Evolutionary conservation across 495 filamentous ascomycete species (phyloP), one percentile per base, ranked within the genome.

Genomic region (Articulospora tetracladia): DNA sequence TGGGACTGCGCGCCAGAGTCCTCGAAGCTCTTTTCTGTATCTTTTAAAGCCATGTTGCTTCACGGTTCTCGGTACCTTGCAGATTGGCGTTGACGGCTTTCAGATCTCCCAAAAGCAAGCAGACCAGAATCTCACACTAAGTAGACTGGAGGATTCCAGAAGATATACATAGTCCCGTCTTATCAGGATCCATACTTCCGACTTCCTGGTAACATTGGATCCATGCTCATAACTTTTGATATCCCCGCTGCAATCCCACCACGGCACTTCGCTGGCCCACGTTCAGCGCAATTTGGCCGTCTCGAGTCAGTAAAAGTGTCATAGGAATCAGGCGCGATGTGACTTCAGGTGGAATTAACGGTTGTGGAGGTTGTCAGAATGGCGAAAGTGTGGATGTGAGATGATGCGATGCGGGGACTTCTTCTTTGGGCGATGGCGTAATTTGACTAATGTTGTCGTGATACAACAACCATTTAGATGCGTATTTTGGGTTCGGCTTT

Each of bases 21-120:
- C 19, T 23, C 11, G 7, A 26, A 63, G n/a, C 17, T 51, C 47
- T 25, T 63, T 52, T 58, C 60, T 20, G 55, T 27, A 34, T 53
- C 52, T 1, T 4, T 13, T 15, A 22, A 53, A 15, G 46, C 19
- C 54, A 58, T 53, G 1, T 28, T 22, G 26, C 25, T 2, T 39
- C 15, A 59, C 36, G 30, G 23, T 22, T 24, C n/a, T n/a, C 3
- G 3, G 10, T 44, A 3, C 39, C 15, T 44, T 12, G 39, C 8
- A 44, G 39, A 44, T 44, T 44, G 39, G 15, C 39, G 39, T n/a
- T 44, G 39, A 3, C 17, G 15, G 53, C 8, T 44, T 55, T 26
- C n/a, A n/a, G 47, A 34, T 30, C 41, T 51, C 53, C 25, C 22
- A 53, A 8, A 3, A 44, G 17, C 39, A 44, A n/a, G n/a, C 15